Conservation (phyloP, 164 flowering plant genomes). For the Vitis rupestris region DNA sequence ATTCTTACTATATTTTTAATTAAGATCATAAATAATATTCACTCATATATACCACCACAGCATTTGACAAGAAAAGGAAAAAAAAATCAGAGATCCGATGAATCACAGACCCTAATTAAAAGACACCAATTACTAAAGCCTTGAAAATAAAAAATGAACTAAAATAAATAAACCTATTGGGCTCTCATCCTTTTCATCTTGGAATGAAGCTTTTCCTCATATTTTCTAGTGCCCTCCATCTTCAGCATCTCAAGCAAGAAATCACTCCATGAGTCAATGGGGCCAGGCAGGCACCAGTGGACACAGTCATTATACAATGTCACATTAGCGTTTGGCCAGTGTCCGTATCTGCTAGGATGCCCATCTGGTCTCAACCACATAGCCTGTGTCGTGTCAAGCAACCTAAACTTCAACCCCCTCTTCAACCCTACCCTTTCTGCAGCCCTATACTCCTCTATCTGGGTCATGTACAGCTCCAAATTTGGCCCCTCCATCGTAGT, state of each 20-base stretch:
- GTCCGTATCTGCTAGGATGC: slow-evolving; percentile 36
- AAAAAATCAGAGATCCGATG: too few species aligned
- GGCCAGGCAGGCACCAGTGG: slow-evolving; percentile 51
- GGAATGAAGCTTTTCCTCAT: slow-evolving; percentile 9
- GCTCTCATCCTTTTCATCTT: slow-evolving; percentile 11
- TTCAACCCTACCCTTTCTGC: slow-evolving; percentile 37
- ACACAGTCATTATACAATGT: slow-evolving; percentile 37
- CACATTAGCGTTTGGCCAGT: slow-evolving; percentile 21
- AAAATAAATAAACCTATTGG: slow-evolving; percentile 1
- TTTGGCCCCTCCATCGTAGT: slow-evolving; percentile 28
- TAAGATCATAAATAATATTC: too few species aligned
- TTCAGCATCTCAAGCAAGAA: slow-evolving; percentile 39
- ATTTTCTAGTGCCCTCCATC: slow-evolving; percentile 20
- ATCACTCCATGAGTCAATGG: slow-evolving; percentile 39
- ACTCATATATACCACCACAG: too few species aligned
- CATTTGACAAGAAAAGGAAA: too few species aligned
- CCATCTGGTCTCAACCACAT: slow-evolving; percentile 41
- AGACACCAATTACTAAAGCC: background rate
- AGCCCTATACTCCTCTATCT: slow-evolving; percentile 42
- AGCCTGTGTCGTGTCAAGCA: slow-evolving; percentile 37
- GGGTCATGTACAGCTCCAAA: slow-evolving; percentile 50
- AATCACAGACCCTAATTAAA: background rate
- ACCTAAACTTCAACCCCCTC: slow-evolving; percentile 32
- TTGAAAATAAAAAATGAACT: background rate
- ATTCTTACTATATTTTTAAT: too few species aligned